Conservation (phyloP, 1,139 yeast genomes). For the Yamadazyma diddensiae region DNA sequence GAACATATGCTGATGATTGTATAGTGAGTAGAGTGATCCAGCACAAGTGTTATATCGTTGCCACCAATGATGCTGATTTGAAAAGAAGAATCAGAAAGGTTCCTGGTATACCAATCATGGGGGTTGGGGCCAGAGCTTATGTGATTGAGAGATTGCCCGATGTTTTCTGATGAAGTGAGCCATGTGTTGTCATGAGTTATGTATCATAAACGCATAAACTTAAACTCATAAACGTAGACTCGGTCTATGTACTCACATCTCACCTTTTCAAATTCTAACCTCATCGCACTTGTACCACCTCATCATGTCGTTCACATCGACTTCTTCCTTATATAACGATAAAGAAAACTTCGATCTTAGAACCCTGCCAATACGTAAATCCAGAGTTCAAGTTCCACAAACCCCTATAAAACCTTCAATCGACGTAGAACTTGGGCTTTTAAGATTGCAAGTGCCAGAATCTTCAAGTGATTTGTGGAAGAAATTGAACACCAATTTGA, state of each 20-base stretch:
- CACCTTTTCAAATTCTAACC: too few relatives aligned
- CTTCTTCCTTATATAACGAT: too few relatives aligned
- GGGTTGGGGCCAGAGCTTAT: conserved; percentile 91
- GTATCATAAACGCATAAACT: too few relatives aligned
- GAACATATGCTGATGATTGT: conserved; percentile 98
- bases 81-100: conserved; percentile 92
- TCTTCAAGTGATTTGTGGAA: not conserved
- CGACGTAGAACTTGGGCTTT: not conserved
- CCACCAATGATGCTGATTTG: conserved; percentile 97
- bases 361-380: not conserved
- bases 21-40: conserved; percentile 88
- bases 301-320: too few relatives aligned
- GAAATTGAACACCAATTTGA: not conserved
- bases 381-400: not conserved
- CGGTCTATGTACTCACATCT: too few relatives aligned
- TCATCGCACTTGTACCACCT: too few relatives aligned
- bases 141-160: conserved; percentile 94
- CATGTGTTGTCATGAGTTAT: too few relatives aligned
- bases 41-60: conserved; percentile 95
- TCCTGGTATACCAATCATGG: conserved; percentile 95
- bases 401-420: not conserved
- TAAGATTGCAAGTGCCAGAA: not conserved
- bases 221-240: too few relatives aligned
- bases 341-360: not conserved
- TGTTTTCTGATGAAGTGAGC: conserved; percentile 71